A percentile compares a stretch with the other conserved stretches of the same genome.
Evolutionary conservation across 495 filamentous ascomycete species (phyloP).

Genomic region (Aspergillus homomorphus): DNA sequence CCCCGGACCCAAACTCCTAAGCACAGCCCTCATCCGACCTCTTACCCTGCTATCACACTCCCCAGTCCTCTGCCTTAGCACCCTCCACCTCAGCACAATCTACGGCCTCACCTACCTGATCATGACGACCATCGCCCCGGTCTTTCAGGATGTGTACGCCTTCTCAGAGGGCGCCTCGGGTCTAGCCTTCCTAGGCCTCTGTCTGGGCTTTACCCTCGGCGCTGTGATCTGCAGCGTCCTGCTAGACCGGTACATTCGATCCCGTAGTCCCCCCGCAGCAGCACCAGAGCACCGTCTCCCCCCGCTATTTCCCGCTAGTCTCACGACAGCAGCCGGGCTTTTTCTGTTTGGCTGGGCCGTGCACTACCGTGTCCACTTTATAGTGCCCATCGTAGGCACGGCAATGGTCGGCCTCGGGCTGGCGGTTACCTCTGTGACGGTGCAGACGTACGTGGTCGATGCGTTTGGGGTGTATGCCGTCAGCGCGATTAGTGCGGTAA

Average conservation of each 20-base stretch:
- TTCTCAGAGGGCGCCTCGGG: background rate
- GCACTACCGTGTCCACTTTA: background rate
- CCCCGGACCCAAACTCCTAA: too few species aligned
- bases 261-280: too few species aligned
- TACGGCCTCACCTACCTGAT: background rate
- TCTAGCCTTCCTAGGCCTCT: background rate
- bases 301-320: background rate
- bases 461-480: background rate
- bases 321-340: background rate
- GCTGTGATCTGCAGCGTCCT: background rate
- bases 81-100: background rate
- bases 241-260: background rate
- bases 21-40: background rate
- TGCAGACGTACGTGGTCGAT: conserved; percentile 2
- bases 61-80: background rate
- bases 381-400: background rate
- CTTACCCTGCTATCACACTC: background rate
- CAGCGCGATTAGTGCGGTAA: background rate
- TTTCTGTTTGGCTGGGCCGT: background rate
- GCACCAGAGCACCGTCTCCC: background rate
- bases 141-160: background rate
- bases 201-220: background rate
- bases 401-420: background rate
- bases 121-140: background rate
- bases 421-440: background rate